Base-by-base conservation (phyloP, 1,139 yeast genomes). In the Pichia sp. region DNA sequence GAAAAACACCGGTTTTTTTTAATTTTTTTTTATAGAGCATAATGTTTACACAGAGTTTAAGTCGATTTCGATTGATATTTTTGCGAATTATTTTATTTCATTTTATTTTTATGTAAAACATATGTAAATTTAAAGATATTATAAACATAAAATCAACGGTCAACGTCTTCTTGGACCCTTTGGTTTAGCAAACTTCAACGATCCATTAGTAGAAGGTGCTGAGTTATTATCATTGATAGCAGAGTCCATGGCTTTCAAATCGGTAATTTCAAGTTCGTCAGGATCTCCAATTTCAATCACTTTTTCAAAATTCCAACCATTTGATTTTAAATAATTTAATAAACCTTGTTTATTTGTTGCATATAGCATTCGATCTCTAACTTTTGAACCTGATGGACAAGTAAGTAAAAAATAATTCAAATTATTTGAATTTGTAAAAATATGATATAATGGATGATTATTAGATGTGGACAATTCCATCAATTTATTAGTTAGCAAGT, bases 351-450 rank as follows among this genome's bases (percentile, higher is more conserved):
- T 85, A 57, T 84, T 84, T 3, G 96, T 79, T 1, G 98, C 98
- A 64, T 89, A 90, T 46, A 91, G 69, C 98, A 93, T 93, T 60
- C 98, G 79, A 52, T 90, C 95, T 67, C 85, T 87, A 46, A 93
- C 95, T 67, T 84, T 84, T 30, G 96, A 86, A 1, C 93, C 90
- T 0, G 95, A 81, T 3, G 99, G 98, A 67, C 97, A 91, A 8
- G 93, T 78, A 65, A 89, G 89, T 42, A 91, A 80, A 66, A 93
- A 89, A 36, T 77, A 79, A 48, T 65, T 63, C 41, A 68, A 62
- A 6, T 61, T 61, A 1, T 62, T 61, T 9, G 41, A 8, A 54
- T 73, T 70, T 52, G 74, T 74, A 64, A 76, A 80, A 27, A 91
- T 62, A 36, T 83, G 80, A 65, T 83, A 91, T 53, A 80, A 81